These are phyloP conservation scores for Andalucia godoyi DNA, from an alignment of 78 protist genomes.

Conservation along the genomic window DNA sequence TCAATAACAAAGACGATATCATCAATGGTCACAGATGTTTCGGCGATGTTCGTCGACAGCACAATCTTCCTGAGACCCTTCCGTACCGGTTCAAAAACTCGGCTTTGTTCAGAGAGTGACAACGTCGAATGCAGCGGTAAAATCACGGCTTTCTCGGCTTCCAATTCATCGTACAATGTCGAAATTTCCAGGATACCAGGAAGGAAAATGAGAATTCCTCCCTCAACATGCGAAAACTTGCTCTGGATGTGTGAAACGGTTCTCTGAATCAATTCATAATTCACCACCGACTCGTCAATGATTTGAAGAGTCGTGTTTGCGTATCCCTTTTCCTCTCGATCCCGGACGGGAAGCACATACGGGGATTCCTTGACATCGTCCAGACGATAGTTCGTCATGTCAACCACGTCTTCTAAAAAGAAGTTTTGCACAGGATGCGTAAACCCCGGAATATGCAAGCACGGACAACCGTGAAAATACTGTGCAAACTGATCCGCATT, in stretches of 20 bases:
- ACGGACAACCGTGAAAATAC: slow-evolving; percentile 45
- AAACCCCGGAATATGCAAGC: slow-evolving; percentile 53
- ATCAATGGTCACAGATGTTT: slow-evolving; percentile 87
- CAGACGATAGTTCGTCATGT: not conserved
- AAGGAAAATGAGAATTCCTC: slow-evolving; percentile 70
- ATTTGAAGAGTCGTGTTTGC: not conserved
- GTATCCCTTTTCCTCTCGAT: not conserved
- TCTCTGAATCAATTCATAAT: slow-evolving; percentile 29
- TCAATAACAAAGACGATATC: slow-evolving; percentile 89
- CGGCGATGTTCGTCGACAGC: slow-evolving; percentile 89
- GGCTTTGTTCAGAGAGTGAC: slow-evolving; percentile 22
- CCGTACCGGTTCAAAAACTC: slow-evolving; percentile 31
- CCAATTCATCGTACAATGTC: not conserved
- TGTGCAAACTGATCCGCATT: slow-evolving; percentile 52
- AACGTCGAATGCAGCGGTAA: slow-evolving; percentile 34
- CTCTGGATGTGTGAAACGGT: not conserved
- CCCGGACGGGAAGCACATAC: not conserved
- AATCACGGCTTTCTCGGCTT: not conserved
- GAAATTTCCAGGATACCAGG: slow-evolving; percentile 72
- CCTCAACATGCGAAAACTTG: not conserved
- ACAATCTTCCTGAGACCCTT: slow-evolving; percentile 67
- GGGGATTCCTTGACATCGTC: not conserved
- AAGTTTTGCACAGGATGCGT: slow-evolving; percentile 40
- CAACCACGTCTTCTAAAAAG: slow-evolving; percentile 37
- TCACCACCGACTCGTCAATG: slow-evolving; percentile 2